Evolutionary conservation across 805 yeast genomes (phyloP).

Genomic region (Saturnispora dispora): DNA sequence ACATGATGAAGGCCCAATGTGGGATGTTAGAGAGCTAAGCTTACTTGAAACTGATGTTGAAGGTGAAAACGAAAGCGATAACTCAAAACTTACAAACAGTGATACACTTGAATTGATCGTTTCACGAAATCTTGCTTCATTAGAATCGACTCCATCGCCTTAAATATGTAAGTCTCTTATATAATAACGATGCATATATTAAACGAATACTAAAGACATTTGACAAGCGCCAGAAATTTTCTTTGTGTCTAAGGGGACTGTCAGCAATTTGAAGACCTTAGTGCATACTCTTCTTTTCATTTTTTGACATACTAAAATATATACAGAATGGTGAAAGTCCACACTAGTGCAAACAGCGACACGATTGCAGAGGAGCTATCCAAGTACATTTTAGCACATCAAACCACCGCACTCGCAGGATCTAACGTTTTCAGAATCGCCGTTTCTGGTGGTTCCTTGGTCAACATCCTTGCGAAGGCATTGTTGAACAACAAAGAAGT

Average conservation of each 20-base stretch:
- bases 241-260: background rate
- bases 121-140: background rate
- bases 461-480: conserved; percentile 60
- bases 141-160: background rate
- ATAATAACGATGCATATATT: background rate
- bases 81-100: background rate
- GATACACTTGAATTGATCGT: background rate
- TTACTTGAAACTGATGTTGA: conserved; percentile 11
- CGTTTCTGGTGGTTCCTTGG: conserved; percentile 85
- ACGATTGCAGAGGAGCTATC: conserved; percentile 54
- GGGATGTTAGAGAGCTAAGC: conserved; percentile 23
- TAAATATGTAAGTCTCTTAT: background rate
- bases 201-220: background rate
- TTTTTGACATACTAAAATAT: background rate
- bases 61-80: background rate
- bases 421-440: conserved; percentile 57
- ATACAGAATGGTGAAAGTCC: conserved; percentile 27
- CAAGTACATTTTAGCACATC: conserved; percentile 47
- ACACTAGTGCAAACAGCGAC: conserved; percentile 42
- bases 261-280: background rate
- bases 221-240: background rate
- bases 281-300: background rate
- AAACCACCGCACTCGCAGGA: conserved; percentile 46
- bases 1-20: conserved; percentile 16
- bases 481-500: conserved; percentile 48